Evolutionary conservation across 805 yeast genomes (phyloP), one percentile per base, ranked within the genome.

Genomic region (Yarrowia sp.): DNA sequence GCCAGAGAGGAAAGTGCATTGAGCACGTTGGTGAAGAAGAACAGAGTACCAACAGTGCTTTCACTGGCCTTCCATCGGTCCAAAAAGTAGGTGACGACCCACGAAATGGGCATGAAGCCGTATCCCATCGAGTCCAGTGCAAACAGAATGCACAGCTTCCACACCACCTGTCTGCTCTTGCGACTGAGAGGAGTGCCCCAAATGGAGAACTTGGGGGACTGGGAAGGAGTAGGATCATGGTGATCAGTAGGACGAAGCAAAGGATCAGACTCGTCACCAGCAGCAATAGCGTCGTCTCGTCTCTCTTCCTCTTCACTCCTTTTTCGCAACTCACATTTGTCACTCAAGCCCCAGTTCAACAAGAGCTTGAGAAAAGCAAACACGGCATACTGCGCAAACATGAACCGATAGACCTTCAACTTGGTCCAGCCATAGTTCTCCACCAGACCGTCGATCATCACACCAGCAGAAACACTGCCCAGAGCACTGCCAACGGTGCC

Each of bases 121-220:
- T 85, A 85, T 0, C 96, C 97, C 58, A 92, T 80, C 1, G 97
- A 90, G 74, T 92, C 98, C 32, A 90, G 71, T 85, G 90, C 89
- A 72, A 92, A 92, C 17, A 77, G 66, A 22, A 70, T 38, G 44
- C 68, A 66, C 44, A 70, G 66, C 48, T 65, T 68, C 51, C 66
- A 30, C 9, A 69, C 64, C 5, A 67, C 43, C 14, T 21, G 48
- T 4, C 40, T n/a, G 28, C 65, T 22, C 32, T 19, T 61, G 52
- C 43, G 76, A 72, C 40, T 68, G 65, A 67, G 70, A 72, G 44
- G 65, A 10, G 65, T 51, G 9, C 67, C 64, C 64, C 64, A 61
- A n/a, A 58, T 6, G 28, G 49, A 41, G 19, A 46, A 44, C 35
- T 44, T 48, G 44, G 58, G 16, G 9, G 46, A 21, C 21, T 24